These are phyloP conservation scores for Nemophila menziesii DNA, from an alignment of 257 asterid species.

Conservation along the genomic window DNA sequence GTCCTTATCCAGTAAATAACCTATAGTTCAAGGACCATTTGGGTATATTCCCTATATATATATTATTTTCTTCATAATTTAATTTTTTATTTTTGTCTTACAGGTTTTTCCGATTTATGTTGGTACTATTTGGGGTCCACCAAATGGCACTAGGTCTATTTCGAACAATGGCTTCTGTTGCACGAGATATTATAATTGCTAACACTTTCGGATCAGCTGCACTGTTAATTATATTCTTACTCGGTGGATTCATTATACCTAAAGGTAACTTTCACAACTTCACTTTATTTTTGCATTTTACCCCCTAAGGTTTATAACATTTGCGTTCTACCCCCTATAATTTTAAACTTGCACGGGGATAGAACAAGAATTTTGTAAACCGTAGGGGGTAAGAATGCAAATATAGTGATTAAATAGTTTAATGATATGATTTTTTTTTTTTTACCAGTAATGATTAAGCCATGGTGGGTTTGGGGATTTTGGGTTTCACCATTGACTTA, in stretches of 20 bases:
- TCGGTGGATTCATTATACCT: slow-evolving; percentile 84
- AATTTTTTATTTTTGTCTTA: slow-evolving; percentile 2
- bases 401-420: not conserved
- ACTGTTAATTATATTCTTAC: slow-evolving; percentile 44
- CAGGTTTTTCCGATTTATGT: slow-evolving; percentile 68
- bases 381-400: too few relatives aligned
- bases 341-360: too few relatives aligned
- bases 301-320: too few relatives aligned
- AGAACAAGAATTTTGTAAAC: too few relatives aligned
- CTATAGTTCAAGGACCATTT: too few relatives aligned
- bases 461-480: slow-evolving; percentile 92
- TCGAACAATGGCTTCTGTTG: slow-evolving; percentile 68
- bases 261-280: slow-evolving; percentile 30
- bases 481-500: slow-evolving; percentile 84
- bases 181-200: slow-evolving; percentile 74
- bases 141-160: slow-evolving; percentile 93
- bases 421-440: slow-evolving; percentile 9
- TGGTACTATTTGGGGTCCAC: slow-evolving; percentile 56
- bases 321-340: too few relatives aligned
- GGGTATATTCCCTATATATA: too few relatives aligned
- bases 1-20: too few relatives aligned
- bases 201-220: slow-evolving; percentile 87
- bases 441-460: slow-evolving; percentile 64
- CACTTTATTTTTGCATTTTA: not conserved
- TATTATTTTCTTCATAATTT: slow-evolving; percentile 4